A percentile compares a stretch with the other conserved stretches of the same genome.
These are phyloP conservation scores for Staphylotrichum longicolle DNA, from an alignment of 495 filamentous ascomycete species.

Conservation along the genomic window DNA sequence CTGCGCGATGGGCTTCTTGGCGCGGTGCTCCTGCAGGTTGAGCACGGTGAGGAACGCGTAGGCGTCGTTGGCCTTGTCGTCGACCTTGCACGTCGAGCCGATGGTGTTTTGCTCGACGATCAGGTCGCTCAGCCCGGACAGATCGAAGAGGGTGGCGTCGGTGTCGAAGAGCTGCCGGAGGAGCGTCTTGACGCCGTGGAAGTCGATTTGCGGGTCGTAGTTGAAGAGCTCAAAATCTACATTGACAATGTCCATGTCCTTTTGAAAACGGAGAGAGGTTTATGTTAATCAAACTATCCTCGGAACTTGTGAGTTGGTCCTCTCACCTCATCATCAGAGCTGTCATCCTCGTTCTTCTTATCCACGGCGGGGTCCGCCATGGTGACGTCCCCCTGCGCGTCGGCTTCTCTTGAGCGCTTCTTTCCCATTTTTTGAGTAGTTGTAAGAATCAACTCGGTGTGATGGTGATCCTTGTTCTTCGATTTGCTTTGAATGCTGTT, in stretches of 20 bases:
- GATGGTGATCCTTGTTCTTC: too few species aligned
- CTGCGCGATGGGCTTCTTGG: conserved; percentile 65
- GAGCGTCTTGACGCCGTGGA: conserved; percentile 89
- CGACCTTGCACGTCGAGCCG: conserved; percentile 93
- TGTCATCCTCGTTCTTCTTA: conserved; percentile 17
- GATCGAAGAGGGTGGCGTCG: conserved; percentile 78
- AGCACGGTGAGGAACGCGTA: conserved; percentile 92
- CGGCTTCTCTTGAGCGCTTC: conserved; percentile 29
- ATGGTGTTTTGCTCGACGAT: conserved; percentile 85
- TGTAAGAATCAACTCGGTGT: too few species aligned
- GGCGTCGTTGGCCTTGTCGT: conserved; percentile 89
- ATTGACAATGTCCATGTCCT: conserved; percentile 89
- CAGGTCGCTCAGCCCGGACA: conserved; percentile 81
- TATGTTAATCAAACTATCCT: too few species aligned
- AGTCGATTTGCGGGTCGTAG: conserved; percentile 83
- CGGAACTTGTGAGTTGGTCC: background rate
- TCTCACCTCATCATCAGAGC: conserved; percentile 19
- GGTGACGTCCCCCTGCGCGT: conserved; percentile 22
- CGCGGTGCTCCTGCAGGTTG: conserved; percentile 76
- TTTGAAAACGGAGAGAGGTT: background rate
- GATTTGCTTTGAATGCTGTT: background rate
- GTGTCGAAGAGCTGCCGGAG: conserved; percentile 91
- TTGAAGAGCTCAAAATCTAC: conserved; percentile 99
- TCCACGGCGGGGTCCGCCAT: conserved; percentile 19
- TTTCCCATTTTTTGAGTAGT: conserved; percentile 19